Conservation (phyloP, 2,329 filamentous ascomycete genomes). For the Sclerotinia trifoliorum region DNA sequence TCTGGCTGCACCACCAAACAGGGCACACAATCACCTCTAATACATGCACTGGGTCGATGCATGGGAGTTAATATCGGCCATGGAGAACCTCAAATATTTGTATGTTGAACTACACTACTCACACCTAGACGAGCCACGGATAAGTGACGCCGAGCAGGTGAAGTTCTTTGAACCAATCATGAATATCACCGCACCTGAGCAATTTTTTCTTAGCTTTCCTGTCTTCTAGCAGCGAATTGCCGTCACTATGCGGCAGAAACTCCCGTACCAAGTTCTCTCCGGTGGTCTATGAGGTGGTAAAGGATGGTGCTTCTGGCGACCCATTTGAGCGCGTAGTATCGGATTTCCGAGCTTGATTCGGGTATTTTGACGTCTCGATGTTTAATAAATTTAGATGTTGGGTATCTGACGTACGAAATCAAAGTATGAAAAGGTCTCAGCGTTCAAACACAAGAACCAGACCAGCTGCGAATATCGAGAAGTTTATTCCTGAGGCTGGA, state of each 20-base stretch:
- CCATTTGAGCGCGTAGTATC: neutral
- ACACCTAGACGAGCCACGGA: neutral
- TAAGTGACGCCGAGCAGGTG: neutral
- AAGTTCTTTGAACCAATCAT: neutral
- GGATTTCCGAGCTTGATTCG: no score
- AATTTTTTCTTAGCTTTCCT: neutral
- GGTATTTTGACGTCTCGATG: no score
- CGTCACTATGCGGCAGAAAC: neutral
- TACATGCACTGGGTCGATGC: neutral
- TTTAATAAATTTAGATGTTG: no score
- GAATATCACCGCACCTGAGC: neutral
- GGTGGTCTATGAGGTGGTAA: neutral
- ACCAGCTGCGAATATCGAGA: neutral
- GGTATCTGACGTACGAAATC: no score
- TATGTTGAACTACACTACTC: neutral
- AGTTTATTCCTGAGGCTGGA: neutral
- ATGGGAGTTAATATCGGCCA: neutral
- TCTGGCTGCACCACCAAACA: neutral
- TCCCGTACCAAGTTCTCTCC: neutral
- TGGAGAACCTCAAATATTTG: neutral
- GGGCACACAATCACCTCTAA: neutral
- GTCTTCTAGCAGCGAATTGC: neutral
- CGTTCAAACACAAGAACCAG: neutral
- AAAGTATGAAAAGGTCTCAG: no score
- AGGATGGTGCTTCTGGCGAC: neutral